Conservation (phyloP, 2,329 filamentous ascomycete genomes). For the Parastagonospora nodorum region DNA sequence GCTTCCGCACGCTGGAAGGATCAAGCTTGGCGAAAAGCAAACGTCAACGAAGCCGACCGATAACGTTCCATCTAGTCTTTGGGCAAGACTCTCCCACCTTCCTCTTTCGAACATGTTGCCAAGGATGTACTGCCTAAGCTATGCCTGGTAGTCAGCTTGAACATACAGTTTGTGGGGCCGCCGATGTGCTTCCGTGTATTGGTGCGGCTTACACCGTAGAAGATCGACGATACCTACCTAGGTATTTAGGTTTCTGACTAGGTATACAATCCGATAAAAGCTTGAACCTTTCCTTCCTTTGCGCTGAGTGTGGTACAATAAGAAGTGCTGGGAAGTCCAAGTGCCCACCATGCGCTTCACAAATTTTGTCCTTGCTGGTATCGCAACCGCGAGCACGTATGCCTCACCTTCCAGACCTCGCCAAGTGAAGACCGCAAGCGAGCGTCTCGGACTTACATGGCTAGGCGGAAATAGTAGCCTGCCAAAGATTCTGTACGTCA, state of each 20-base stretch:
- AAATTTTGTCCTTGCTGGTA: conserved; percentile 1
- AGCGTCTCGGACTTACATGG: conserved; percentile 28
- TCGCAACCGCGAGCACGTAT: conserved; percentile 3
- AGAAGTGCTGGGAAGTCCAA: background rate
- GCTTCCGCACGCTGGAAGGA: background rate
- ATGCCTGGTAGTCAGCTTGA: background rate
- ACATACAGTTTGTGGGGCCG: background rate
- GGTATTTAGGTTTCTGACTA: too few species aligned
- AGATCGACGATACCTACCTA: too few species aligned
- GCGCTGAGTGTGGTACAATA: too few species aligned
- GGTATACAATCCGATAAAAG: too few species aligned
- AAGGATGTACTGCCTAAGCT: conserved; percentile 1
- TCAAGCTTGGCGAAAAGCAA: conserved; percentile 1
- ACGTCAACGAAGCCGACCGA: conserved; percentile 10
- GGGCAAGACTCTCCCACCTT: conserved; percentile 3
- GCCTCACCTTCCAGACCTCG: conserved; percentile 1
- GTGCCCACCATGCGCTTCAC: conserved; percentile 7
- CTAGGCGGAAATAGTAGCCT: conserved; percentile 26
- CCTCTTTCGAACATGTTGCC: conserved; percentile 3
- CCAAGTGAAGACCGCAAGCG: conserved; percentile 21
- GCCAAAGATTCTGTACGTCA: conserved; percentile 30
- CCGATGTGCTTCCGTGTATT: background rate
- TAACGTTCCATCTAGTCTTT: conserved; percentile 8
- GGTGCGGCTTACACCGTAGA: too few species aligned
- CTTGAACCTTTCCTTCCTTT: too few species aligned